A percentile compares a stretch with the other conserved stretches of the same genome.
phyloP scores from a whole-genome alignment of 2,329 filamentous ascomycete species.

The Chaetomium strumarium region DNA sequence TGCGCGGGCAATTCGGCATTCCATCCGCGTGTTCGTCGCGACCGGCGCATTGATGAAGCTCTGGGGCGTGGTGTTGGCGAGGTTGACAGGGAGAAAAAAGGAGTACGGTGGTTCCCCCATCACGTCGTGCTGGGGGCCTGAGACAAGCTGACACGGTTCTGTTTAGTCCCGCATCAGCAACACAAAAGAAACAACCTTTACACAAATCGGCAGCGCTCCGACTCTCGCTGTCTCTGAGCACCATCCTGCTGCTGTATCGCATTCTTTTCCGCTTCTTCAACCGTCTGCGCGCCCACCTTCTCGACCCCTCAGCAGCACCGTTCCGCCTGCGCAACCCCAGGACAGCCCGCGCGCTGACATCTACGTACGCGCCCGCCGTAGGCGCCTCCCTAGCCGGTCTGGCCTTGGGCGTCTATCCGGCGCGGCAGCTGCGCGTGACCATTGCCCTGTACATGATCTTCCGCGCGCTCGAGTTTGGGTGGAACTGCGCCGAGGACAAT shows the following conservation, averaged over 20 bases:
- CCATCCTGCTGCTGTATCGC: slow-evolving; percentile 82
- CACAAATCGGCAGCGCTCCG: slow-evolving; percentile 66
- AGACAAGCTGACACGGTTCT: neutral
- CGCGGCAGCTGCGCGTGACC: slow-evolving; percentile 62
- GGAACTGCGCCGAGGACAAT: slow-evolving; percentile 74
- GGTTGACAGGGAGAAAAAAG: slow-evolving; percentile 39
- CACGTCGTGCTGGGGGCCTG: neutral
- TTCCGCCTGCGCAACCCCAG: slow-evolving; percentile 80
- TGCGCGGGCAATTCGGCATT: slow-evolving; percentile 62
- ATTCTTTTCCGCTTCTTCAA: slow-evolving; percentile 86
- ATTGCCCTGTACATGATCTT: slow-evolving; percentile 78
- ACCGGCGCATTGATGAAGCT: slow-evolving; percentile 59
- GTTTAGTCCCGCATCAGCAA: slow-evolving; percentile 21
- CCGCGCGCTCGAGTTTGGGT: slow-evolving; percentile 76
- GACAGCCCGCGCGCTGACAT: slow-evolving; percentile 69
- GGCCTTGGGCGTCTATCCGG: slow-evolving; percentile 68
- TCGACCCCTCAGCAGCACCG: slow-evolving; percentile 70
- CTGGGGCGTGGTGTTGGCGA: slow-evolving; percentile 48
- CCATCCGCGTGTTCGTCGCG: slow-evolving; percentile 62
- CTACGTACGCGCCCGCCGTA: slow-evolving; percentile 77
- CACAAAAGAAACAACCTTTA: slow-evolving; percentile 44
- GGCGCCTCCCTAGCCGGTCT: slow-evolving; percentile 84
- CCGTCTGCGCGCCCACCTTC: slow-evolving; percentile 69
- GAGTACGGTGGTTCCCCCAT: slow-evolving; percentile 33
- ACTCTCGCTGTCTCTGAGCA: slow-evolving; percentile 74